Base-by-base conservation (phyloP, 768 basidiomycete species). In the Auriscalpium vulgare region DNA sequence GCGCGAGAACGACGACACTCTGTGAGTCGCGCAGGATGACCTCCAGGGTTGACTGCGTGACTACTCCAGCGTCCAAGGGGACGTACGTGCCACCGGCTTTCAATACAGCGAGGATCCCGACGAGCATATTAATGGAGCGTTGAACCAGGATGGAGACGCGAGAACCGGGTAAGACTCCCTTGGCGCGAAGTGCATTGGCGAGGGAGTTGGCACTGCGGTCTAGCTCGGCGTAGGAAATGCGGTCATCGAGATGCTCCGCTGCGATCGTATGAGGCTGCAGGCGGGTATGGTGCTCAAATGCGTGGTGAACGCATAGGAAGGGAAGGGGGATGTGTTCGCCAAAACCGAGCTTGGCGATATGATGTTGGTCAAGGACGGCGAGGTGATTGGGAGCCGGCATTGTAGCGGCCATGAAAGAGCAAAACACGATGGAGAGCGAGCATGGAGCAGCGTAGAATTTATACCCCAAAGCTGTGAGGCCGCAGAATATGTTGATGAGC, bases 11-110 rank as follows among this genome's bases (percentile, higher is more conserved):
- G 2, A 77, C 62, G 29, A 67, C 61, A 4, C 75, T 72, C 37
- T 66, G 67, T 0, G 81, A 78, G 59, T 82, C 79, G 23, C 64
- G 59, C 6, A 82, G 64, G n/a, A 81, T 77, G 58, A 81, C 76
- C 16, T 72, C 69, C 10, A 83, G 71, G 1, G 79, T 78, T 34
- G 73, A 72, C 60, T 82, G 76, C n/a, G 81, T 78, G 55, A 81
- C 78, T 48, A 81, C 75, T 46, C 74, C 75, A 8, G 79, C 82
- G 62, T 84, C 82, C 36, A 82, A 67, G 7, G 82, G 82, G 10
- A 83, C 77, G 59, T 84, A 84, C 3, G 80, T 75, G 14, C 74
- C 81, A 6, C 81, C 82, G 10, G 80, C 77, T 61, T 83, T 83
- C 46, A 84, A 72, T 21, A 79, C 70, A 17, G 76, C 78, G 16